phyloP scores from a whole-genome alignment of 2,329 filamentous ascomycete genomes.

The Blastomyces emzantsi region DNA sequence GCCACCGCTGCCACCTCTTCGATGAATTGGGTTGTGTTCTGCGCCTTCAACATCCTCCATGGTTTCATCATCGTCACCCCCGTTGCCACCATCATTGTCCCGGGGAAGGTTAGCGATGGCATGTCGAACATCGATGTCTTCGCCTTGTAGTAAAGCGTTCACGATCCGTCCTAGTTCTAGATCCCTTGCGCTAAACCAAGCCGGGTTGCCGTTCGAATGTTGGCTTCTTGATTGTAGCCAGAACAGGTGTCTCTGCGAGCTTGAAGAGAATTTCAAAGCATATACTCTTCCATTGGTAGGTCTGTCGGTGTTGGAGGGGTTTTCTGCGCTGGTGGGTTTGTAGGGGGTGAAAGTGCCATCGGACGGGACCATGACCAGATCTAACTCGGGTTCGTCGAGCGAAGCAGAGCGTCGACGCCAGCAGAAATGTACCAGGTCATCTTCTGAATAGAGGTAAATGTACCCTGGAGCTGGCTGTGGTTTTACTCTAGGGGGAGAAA shows the following conservation, averaged over 20 bases:
- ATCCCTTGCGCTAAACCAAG: conserved; percentile 77
- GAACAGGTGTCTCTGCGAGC: conserved; percentile 84
- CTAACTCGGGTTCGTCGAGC: conserved; percentile 66
- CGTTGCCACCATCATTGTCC: conserved; percentile 39
- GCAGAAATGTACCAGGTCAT: conserved; percentile 95
- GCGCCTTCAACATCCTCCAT: conserved; percentile 67
- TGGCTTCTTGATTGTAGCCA: conserved; percentile 93
- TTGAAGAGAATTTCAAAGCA: conserved; percentile 86
- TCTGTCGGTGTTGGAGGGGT: conserved; percentile 53
- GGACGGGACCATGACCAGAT: conserved; percentile 86
- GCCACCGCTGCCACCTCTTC: conserved; percentile 60
- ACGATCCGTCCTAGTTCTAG: conserved; percentile 82
- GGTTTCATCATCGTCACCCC: conserved; percentile 61
- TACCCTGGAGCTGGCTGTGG: conserved; percentile 68
- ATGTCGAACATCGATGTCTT: conserved; percentile 68
- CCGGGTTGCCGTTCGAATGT: conserved; percentile 57
- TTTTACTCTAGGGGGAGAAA: conserved; percentile 61
- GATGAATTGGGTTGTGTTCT: conserved; percentile 49
- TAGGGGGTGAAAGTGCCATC: conserved; percentile 85
- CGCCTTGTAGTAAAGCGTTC: conserved; percentile 73
- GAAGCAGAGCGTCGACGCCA: conserved; percentile 74
- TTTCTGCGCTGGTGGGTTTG: conserved; percentile 49
- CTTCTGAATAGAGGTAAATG: conserved; percentile 85
- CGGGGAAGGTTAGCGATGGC: conserved; percentile 60
- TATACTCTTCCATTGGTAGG: conserved; percentile 80